phyloP scores from a whole-genome alignment of 169 alveolate species.

The Eimeria tenella region DNA sequence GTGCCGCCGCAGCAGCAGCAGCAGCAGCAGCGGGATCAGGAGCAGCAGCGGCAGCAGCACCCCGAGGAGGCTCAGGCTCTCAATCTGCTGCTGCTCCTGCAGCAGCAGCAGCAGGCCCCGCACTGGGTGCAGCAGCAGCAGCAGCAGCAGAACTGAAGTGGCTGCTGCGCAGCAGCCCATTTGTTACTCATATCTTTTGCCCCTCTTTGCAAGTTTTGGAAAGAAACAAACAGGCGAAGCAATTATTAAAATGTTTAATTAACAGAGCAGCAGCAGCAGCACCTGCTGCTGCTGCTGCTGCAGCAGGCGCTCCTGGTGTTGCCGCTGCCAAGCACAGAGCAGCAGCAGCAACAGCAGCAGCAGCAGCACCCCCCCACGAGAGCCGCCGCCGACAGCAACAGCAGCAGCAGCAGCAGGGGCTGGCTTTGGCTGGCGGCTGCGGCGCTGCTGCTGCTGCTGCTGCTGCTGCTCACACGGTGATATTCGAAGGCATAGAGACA shows the following conservation, averaged over 20 bases:
- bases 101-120: background rate
- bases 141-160: conserved; percentile 2
- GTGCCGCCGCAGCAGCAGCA: conserved; percentile 8
- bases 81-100: conserved; percentile 27
- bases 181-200: conserved; percentile 7
- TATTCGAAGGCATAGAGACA: no score
- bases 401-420: no score
- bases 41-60: conserved; percentile 10
- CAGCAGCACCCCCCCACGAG: no score
- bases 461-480: no score
- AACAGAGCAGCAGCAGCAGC: background rate
- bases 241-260: background rate
- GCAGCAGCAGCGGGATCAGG: conserved; percentile 41
- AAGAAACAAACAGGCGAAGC: background rate
- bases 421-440: no score
- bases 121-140: conserved; percentile 12
- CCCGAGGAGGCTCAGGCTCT: background rate
- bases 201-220: background rate
- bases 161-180: background rate
- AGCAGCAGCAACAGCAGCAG: no score
- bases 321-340: no score
- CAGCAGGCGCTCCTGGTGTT: background rate
- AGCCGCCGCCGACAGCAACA: no score
- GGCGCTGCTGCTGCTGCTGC: no score
- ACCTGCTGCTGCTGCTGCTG: background rate